Conservation (phyloP, 2,329 filamentous ascomycete species). For the Aspergillus puulaauensis region DNA sequence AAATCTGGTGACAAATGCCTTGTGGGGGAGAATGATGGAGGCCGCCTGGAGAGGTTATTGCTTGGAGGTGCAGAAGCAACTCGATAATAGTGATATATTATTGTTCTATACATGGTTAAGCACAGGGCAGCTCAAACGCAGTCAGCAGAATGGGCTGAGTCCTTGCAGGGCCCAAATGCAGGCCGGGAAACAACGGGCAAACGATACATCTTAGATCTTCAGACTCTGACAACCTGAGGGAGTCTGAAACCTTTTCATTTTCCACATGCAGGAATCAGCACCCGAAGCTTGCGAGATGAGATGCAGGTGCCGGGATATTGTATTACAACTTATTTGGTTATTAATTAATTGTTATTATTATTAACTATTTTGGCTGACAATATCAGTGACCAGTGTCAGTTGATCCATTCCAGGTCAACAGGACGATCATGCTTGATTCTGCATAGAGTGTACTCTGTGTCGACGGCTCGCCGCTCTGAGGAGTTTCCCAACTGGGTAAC, state of each 20-base stretch:
- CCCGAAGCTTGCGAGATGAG: background rate
- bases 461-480: background rate
- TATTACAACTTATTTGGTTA: no score
- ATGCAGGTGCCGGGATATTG: background rate
- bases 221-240: background rate
- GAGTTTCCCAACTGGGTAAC: background rate
- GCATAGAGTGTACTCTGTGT: background rate
- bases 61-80: background rate
- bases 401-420: background rate
- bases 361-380: background rate
- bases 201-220: conserved; percentile 8
- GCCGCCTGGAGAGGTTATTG: background rate
- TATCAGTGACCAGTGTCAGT: background rate
- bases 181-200: background rate
- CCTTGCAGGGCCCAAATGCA: conserved; percentile 1
- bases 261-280: background rate
- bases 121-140: background rate
- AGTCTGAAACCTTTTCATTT: background rate
- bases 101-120: background rate
- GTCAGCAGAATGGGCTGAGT: background rate
- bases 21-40: conserved; percentile 3
- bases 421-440: background rate
- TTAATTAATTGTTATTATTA: background rate
- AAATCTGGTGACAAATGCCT: conserved; percentile 15
- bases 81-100: background rate